Percentiles rank a stretch among this genome's conserved stretches.
Evolutionary conservation across 148 eudicot genomes (phyloP).

Genomic region (Vaccinium macrocarpon): DNA sequence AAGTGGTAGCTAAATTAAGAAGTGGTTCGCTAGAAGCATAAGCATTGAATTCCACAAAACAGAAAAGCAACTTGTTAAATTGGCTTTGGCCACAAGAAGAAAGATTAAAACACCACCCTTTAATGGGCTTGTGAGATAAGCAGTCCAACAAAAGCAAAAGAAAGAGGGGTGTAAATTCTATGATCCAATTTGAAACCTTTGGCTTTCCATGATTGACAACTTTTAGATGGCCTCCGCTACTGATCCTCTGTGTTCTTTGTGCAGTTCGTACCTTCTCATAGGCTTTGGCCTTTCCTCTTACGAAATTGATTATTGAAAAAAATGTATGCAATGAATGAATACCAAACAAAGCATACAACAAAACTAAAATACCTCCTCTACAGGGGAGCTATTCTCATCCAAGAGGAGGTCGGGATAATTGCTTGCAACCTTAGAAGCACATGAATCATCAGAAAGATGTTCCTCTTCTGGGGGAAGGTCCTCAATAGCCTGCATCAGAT

Average conservation of each 20-base stretch:
- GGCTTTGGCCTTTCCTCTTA: background rate
- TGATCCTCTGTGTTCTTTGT: background rate
- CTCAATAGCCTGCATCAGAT: slow-evolving; percentile 31
- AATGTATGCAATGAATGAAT: background rate
- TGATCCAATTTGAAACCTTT: too few relatives aligned
- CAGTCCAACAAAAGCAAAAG: too few relatives aligned
- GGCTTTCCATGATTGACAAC: background rate
- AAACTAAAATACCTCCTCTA: slow-evolving; percentile 31
- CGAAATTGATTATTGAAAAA: background rate
- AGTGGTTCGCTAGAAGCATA: background rate
- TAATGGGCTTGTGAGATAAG: too few relatives aligned
- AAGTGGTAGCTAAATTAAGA: background rate
- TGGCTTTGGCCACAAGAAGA: background rate
- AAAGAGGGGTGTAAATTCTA: too few relatives aligned
- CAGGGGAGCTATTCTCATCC: slow-evolving; percentile 38
- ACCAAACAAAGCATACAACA: background rate
- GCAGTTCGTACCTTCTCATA: background rate
- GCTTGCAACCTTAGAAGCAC: slow-evolving; percentile 43
- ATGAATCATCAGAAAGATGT: slow-evolving; percentile 31
- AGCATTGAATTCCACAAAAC: background rate
- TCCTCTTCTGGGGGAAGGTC: slow-evolving; percentile 21
- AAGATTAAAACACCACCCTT: too few relatives aligned
- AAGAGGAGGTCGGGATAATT: slow-evolving; percentile 32
- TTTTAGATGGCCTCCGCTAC: background rate
- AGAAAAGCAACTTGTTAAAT: background rate